Evolutionary conservation across 2,329 filamentous ascomycete species (phyloP).

Genomic region (Aplosporella prunicola): DNA sequence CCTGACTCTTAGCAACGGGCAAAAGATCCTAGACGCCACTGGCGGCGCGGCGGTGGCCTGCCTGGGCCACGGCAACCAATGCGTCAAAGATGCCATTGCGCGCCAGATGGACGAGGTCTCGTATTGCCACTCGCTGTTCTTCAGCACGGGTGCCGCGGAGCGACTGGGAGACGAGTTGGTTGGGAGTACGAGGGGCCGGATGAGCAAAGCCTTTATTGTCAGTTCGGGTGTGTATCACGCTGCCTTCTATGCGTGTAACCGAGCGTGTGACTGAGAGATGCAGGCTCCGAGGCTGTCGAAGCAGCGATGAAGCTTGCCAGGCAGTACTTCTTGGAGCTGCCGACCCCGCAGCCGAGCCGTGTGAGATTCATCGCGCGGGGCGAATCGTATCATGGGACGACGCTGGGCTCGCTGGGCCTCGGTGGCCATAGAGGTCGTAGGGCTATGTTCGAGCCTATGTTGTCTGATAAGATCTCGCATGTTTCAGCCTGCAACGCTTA

Average conservation of each 20-base stretch:
- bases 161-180: constrained; percentile 43
- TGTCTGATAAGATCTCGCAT: constrained; percentile 47
- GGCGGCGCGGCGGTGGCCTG: constrained; percentile 64
- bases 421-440: constrained; percentile 54
- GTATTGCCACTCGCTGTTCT: constrained; percentile 53
- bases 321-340: constrained; percentile 55
- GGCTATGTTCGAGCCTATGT: constrained; percentile 51
- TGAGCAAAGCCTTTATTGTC: constrained; percentile 48
- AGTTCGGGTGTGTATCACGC: constrained; percentile 41
- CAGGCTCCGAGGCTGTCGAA: constrained; percentile 60
- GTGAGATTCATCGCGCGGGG: constrained; percentile 54
- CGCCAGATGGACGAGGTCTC: constrained; percentile 50
- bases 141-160: constrained; percentile 45
- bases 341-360: constrained; percentile 43
- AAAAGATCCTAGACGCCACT: constrained; percentile 59
- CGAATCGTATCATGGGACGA: constrained; percentile 62
- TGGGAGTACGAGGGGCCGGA: constrained; percentile 41
- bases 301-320: constrained; percentile 57
- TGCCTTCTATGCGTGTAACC: constrained; percentile 1
- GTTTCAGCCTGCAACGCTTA: constrained; percentile 62
- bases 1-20: constrained; percentile 46
- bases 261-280: not conserved
- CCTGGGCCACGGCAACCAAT: constrained; percentile 56
- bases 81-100: constrained; percentile 51
- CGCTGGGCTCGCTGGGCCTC: constrained; percentile 55